phyloP scores from a whole-genome alignment of 768 basidiomycete species.

The Kwoniella bestiolae region DNA sequence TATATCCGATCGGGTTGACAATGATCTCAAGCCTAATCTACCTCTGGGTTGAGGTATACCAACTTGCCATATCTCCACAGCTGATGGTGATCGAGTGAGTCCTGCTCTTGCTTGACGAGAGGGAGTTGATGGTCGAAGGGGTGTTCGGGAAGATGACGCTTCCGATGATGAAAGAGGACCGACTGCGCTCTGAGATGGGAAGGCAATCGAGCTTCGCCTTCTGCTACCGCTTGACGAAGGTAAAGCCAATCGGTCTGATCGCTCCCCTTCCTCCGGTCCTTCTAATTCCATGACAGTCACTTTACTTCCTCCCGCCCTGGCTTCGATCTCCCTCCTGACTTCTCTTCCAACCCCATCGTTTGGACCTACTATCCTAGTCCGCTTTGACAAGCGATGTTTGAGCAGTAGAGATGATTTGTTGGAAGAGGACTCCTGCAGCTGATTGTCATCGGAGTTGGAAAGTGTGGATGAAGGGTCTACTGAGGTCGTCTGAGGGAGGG shows the following conservation, averaged over 20 bases:
- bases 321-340: slow-evolving; percentile 26
- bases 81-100: slow-evolving; percentile 24
- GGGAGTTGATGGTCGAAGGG: slow-evolving; percentile 9
- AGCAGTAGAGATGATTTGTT: slow-evolving; percentile 11
- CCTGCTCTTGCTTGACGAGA: slow-evolving; percentile 8
- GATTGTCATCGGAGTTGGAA: slow-evolving; percentile 20
- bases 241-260: slow-evolving; percentile 11
- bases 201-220: slow-evolving; percentile 34
- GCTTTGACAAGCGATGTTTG: slow-evolving; percentile 24
- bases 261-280: slow-evolving; percentile 9
- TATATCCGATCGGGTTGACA: slow-evolving; percentile 27
- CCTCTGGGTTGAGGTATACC: slow-evolving; percentile 28
- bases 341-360: slow-evolving; percentile 19
- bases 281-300: slow-evolving; percentile 25
- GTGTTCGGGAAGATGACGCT: slow-evolving; percentile 13
- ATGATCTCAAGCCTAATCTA: slow-evolving; percentile 19
- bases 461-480: slow-evolving; percentile 41
- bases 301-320: slow-evolving; percentile 21
- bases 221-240: slow-evolving; percentile 12
- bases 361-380: slow-evolving; percentile 21
- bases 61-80: slow-evolving; percentile 39
- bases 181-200: slow-evolving; percentile 15
- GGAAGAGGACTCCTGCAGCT: not conserved
- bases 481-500: slow-evolving; percentile 36
- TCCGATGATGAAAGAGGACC: slow-evolving; percentile 16